Evolutionary conservation across 2,329 filamentous ascomycete genomes (phyloP), one percentile per base, ranked within the genome.

Genomic region (Drechmeria coniospora): DNA sequence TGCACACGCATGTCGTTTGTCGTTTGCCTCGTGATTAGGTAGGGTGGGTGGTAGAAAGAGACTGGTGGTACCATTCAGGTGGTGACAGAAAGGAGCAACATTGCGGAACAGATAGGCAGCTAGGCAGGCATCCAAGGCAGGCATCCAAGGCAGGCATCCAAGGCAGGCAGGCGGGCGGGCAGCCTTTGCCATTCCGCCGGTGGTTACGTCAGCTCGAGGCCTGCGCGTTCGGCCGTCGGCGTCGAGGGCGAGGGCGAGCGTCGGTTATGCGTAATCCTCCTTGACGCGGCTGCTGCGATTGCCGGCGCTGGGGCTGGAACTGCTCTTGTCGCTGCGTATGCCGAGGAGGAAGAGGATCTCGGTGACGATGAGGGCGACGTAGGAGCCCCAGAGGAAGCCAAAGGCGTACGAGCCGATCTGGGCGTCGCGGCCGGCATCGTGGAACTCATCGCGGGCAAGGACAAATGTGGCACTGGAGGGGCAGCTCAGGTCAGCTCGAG

Each of bases 331-430:
- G 28, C 61, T 55, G 21, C 68, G 57, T 16, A 69, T 66, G 28
- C 72, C 72, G 18, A 74, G 30, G 50, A 67, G 78, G 57, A 84
- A 81, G 32, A 83, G 55, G 17, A 81, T 39, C 4, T 66, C 68
- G 11, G 77, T 66, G 37, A 86, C 49, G 38, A 82, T 55, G 41
- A 81, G 67, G 29, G 66, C 65, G 8, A 67, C 68, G 53, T 74
- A 72, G 2, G 78, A 67, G 11, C 65, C 74, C 81, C 81, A 90
- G 36, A 72, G 74, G 56, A 84, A 87, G 24, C 68, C 81, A 44
- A 82, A 81, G 13, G 73, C 76, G 43, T 76, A 79, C 18, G 44
- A 45, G 29, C 81, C 81, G 21, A 90, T 49, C 8, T 47, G 50
- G 17, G 81, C 77, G 12, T 49, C 45, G 30, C 70, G 66, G 34